These are phyloP conservation scores for Evansstolkia leycettana DNA, from an alignment of 495 filamentous ascomycete species.

Conservation along the genomic window DNA sequence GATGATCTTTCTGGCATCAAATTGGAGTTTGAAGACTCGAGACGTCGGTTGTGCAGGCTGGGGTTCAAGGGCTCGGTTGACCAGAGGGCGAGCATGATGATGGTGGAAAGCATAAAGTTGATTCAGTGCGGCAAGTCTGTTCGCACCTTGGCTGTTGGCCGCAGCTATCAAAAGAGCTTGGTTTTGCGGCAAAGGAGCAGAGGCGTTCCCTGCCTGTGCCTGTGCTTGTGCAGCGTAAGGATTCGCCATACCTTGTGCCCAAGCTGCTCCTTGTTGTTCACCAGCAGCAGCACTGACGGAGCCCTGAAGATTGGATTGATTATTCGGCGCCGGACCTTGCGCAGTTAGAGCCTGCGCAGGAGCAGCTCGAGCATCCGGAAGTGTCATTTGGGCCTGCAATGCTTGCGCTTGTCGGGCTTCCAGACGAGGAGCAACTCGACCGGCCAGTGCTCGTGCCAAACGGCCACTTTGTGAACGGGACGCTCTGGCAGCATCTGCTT, in stretches of 20 bases:
- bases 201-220: too few species aligned
- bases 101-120: constrained; percentile 2
- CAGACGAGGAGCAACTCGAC: not conserved
- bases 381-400: not conserved
- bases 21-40: constrained; percentile 95
- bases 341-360: not conserved
- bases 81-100: constrained; percentile 4
- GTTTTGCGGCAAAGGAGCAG: not conserved
- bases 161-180: constrained; percentile 3
- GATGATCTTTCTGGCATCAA: constrained; percentile 86
- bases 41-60: constrained; percentile 20
- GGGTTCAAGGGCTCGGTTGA: not conserved
- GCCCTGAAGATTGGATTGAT: not conserved
- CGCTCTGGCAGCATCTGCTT: constrained; percentile 46
- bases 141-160: not conserved
- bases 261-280: not conserved
- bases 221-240: not conserved
- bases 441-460: not conserved
- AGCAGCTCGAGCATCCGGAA: not conserved
- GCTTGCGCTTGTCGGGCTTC: constrained; percentile 1
- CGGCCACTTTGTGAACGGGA: constrained; percentile 9
- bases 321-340: not conserved
- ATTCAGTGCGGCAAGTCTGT: not conserved
- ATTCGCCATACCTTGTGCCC: not conserved
- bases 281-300: not conserved